phyloP scores from a whole-genome alignment of 2,329 filamentous ascomycete genomes.

The Colletotrichum chrysophilum region DNA sequence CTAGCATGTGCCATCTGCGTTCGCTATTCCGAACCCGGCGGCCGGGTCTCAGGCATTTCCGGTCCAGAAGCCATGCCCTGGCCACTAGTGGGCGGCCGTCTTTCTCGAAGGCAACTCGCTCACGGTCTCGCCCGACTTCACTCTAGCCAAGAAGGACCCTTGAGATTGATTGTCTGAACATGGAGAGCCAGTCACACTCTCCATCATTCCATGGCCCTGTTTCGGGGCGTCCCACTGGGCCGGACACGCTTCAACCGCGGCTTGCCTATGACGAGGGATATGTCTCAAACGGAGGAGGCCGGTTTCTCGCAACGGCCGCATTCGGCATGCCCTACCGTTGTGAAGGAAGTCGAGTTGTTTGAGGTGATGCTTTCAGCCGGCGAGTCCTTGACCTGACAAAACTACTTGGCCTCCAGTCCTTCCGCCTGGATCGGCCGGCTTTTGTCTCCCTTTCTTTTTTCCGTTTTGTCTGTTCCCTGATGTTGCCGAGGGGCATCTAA shows the following conservation, averaged over 20 bases:
- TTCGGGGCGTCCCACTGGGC: background rate
- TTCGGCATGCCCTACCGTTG: constrained; percentile 9
- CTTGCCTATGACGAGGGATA: constrained; percentile 2
- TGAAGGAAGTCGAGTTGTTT: background rate
- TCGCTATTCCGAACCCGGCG: background rate
- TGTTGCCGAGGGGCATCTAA: background rate
- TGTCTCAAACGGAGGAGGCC: background rate
- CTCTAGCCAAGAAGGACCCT: background rate
- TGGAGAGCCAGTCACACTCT: background rate
- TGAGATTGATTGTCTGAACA: background rate
- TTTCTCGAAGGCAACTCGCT: background rate
- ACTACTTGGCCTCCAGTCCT: background rate
- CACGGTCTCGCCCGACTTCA: background rate
- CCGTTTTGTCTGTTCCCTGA: background rate
- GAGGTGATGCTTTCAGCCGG: background rate
- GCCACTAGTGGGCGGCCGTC: background rate
- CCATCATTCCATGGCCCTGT: background rate
- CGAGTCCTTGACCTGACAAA: background rate
- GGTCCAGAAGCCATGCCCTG: constrained; percentile 7
- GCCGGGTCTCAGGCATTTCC: background rate
- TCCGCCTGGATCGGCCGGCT: background rate
- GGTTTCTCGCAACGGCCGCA: background rate
- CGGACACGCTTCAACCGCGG: background rate
- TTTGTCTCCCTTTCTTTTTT: background rate
- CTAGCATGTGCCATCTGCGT: background rate